Percentiles rank a stretch among this genome's conserved stretches.
Conservation (phyloP, 768 basidiomycete genomes). For the Ramaria rubella region DNA sequence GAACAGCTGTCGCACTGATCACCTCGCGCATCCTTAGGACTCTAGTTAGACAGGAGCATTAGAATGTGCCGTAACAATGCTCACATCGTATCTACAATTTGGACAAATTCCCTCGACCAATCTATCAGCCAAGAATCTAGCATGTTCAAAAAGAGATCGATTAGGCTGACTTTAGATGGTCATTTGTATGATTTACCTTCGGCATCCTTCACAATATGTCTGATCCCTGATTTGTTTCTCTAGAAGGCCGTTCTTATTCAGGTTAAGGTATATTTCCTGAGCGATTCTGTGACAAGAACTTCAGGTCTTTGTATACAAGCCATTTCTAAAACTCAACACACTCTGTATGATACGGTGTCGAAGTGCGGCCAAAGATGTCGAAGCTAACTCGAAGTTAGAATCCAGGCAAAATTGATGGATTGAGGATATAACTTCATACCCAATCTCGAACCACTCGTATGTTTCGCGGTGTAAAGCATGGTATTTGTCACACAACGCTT, state of each 20-base stretch:
- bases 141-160: constrained; percentile 1
- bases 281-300: constrained; percentile 54
- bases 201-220: constrained; percentile 90
- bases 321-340: constrained; percentile 28
- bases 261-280: constrained; percentile 82
- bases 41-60: neutral
- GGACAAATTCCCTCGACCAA: constrained; percentile 99
- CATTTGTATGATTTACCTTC: constrained; percentile 48
- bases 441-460: constrained; percentile 97
- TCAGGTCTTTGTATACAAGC: neutral
- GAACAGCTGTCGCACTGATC: constrained; percentile 97
- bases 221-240: constrained; percentile 85
- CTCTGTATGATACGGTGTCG: constrained; percentile 85
- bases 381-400: constrained; percentile 45
- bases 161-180: neutral
- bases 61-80: constrained; percentile 15
- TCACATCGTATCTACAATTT: constrained; percentile 78
- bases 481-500: constrained; percentile 86
- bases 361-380: constrained; percentile 94
- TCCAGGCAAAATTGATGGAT: neutral
- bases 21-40: constrained; percentile 82
- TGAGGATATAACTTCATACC: constrained; percentile 39
- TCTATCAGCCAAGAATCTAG: constrained; percentile 90
- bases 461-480: constrained; percentile 82
- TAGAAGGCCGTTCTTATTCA: constrained; percentile 70